Conservation (phyloP, 1,284 basidiomycete species). For the Ceratobasidium papillatum region DNA sequence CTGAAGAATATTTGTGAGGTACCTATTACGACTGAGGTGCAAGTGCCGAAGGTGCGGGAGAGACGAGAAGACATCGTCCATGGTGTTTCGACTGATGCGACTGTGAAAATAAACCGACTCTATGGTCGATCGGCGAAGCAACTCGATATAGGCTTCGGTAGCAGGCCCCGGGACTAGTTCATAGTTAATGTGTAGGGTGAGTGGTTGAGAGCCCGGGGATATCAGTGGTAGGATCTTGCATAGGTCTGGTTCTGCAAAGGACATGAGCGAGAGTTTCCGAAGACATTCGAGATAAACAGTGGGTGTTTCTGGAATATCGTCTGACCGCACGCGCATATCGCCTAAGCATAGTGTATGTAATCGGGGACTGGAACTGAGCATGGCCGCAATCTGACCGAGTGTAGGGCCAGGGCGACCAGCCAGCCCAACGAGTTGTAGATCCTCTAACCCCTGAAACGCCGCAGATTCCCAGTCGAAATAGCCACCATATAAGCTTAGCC, state of each 20-base stretch:
- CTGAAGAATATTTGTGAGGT: neutral
- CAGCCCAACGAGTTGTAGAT: neutral
- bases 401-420: neutral
- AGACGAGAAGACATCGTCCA: neutral
- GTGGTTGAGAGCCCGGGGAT: neutral
- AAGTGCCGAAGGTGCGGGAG: neutral
- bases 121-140: neutral
- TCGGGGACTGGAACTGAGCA: neutral
- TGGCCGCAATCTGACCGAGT: neutral
- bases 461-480: slow-evolving; percentile 9
- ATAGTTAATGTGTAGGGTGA: slow-evolving; percentile 7
- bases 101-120: slow-evolving; percentile 2
- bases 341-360: neutral
- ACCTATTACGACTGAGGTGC: neutral
- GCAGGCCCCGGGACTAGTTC: neutral
- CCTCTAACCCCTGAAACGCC: neutral
- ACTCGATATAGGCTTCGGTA: neutral
- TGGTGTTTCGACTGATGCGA: slow-evolving; percentile 2
- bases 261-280: slow-evolving; percentile 1
- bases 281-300: neutral
- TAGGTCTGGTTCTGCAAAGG: neutral
- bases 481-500: neutral
- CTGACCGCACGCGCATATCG: neutral
- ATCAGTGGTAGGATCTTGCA: neutral
- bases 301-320: neutral